Evolutionary conservation across 768 basidiomycete genomes (phyloP).

Genomic region (Crassisporium funariophilum): DNA sequence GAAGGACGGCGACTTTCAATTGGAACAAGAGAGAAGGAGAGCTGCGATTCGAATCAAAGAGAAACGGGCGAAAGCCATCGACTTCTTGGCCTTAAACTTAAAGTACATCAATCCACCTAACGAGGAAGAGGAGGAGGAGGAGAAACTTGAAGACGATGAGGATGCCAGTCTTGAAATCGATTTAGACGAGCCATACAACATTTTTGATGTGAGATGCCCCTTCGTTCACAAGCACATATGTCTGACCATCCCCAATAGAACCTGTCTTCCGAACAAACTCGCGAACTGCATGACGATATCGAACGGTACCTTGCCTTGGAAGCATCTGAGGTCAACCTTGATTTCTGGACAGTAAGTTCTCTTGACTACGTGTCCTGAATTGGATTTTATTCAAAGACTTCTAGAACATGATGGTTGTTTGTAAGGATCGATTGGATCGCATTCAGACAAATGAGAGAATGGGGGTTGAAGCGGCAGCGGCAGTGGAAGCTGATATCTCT

Average conservation of each 20-base stretch:
- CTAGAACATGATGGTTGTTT: slow-evolving; percentile 97
- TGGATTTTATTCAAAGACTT: background rate
- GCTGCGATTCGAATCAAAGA: slow-evolving; percentile 95
- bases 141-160: slow-evolving; percentile 57
- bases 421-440: slow-evolving; percentile 84
- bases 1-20: slow-evolving; percentile 95
- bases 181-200: slow-evolving; percentile 97
- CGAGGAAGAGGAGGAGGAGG: slow-evolving; percentile 70
- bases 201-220: slow-evolving; percentile 78
- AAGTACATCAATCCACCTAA: slow-evolving; percentile 80
- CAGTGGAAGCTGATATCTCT: slow-evolving; percentile 86
- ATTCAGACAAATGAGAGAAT: slow-evolving; percentile 64
- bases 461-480: slow-evolving; percentile 69
- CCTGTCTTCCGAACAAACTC: slow-evolving; percentile 82
- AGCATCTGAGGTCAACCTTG: slow-evolving; percentile 79
- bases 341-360: slow-evolving; percentile 90
- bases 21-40: slow-evolving; percentile 88
- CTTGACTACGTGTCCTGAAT: slow-evolving; percentile 1
- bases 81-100: slow-evolving; percentile 94
- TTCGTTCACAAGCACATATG: slow-evolving; percentile 1
- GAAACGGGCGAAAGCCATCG: slow-evolving; percentile 97
- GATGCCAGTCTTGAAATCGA: slow-evolving; percentile 95
- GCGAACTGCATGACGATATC: slow-evolving; percentile 94
- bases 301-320: slow-evolving; percentile 89
- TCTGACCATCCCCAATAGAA: slow-evolving; percentile 51